These are phyloP conservation scores for Xylaria sp. DNA, from an alignment of 2,329 filamentous ascomycete species.

Conservation along the genomic window DNA sequence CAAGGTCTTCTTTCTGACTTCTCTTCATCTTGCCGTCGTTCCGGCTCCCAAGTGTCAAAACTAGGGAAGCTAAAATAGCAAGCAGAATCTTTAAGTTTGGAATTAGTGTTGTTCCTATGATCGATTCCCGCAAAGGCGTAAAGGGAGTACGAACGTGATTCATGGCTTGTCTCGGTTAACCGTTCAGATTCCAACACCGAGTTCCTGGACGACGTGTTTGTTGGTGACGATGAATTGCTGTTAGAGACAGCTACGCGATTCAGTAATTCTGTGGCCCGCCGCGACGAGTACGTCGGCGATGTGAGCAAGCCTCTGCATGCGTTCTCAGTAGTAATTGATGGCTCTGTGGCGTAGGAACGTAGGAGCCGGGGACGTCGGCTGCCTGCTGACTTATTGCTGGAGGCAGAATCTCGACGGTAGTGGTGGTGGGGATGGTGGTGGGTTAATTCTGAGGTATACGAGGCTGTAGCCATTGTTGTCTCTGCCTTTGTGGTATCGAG, in stretches of 20 bases:
- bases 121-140: neutral
- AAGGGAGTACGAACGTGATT: slow-evolving; percentile 43
- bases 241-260: slow-evolving; percentile 65
- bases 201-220: slow-evolving; percentile 53
- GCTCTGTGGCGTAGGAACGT: slow-evolving; percentile 66
- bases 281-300: slow-evolving; percentile 55
- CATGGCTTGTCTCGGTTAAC: slow-evolving; percentile 41
- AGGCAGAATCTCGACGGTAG: slow-evolving; percentile 55
- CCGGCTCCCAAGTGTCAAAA: slow-evolving; percentile 73
- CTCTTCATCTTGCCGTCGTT: slow-evolving; percentile 54
- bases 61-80: slow-evolving; percentile 80
- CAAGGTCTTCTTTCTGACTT: slow-evolving; percentile 47
- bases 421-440: slow-evolving; percentile 45
- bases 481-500: neutral
- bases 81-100: slow-evolving; percentile 51
- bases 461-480: slow-evolving; percentile 51
- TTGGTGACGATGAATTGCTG: slow-evolving; percentile 53
- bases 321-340: slow-evolving; percentile 67
- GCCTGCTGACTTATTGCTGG: slow-evolving; percentile 50
- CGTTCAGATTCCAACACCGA: slow-evolving; percentile 50
- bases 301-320: slow-evolving; percentile 63
- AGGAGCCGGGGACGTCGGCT: slow-evolving; percentile 64
- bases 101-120: slow-evolving; percentile 34
- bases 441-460: slow-evolving; percentile 49
- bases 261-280: slow-evolving; percentile 65